phyloP scores from a whole-genome alignment of 768 basidiomycete species.

The Hydnum rufescens region DNA sequence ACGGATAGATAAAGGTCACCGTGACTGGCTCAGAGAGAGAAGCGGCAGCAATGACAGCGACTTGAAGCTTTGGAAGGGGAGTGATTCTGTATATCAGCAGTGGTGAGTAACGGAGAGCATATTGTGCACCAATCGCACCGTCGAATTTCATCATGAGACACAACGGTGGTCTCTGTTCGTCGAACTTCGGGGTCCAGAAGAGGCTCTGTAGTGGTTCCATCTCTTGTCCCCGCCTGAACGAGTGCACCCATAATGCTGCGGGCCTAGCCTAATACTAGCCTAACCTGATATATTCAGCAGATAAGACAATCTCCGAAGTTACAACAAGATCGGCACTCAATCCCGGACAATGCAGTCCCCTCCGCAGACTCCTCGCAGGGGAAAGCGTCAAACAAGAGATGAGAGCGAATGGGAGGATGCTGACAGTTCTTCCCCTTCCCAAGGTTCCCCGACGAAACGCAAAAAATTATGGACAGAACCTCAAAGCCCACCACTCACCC shows the following conservation, averaged over 20 bases:
- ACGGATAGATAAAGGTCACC: conserved; percentile 16
- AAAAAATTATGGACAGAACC: no score
- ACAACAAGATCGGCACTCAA: no score
- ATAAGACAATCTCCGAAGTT: neutral
- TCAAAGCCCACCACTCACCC: no score
- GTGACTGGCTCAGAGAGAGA: conserved; percentile 8
- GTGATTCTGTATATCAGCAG: conserved; percentile 1
- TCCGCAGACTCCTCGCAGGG: no score
- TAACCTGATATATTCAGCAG: no score
- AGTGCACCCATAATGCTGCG: neutral
- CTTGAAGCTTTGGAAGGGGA: conserved; percentile 10
- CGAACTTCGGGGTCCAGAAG: neutral
- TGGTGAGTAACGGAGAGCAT: no score
- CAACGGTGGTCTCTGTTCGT: neutral
- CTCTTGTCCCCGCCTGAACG: neutral
- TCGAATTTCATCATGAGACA: neutral
- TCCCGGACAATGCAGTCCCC: neutral
- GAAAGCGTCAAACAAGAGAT: neutral
- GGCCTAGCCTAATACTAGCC: no score
- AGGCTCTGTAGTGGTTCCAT: neutral
- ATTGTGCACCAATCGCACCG: no score
- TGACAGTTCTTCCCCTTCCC: neutral
- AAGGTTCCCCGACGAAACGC: no score
- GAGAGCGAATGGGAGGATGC: neutral
- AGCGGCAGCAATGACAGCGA: conserved; percentile 9